Conservation (phyloP, 2,329 filamentous ascomycete genomes). For the Sclerotinia nivalis region DNA sequence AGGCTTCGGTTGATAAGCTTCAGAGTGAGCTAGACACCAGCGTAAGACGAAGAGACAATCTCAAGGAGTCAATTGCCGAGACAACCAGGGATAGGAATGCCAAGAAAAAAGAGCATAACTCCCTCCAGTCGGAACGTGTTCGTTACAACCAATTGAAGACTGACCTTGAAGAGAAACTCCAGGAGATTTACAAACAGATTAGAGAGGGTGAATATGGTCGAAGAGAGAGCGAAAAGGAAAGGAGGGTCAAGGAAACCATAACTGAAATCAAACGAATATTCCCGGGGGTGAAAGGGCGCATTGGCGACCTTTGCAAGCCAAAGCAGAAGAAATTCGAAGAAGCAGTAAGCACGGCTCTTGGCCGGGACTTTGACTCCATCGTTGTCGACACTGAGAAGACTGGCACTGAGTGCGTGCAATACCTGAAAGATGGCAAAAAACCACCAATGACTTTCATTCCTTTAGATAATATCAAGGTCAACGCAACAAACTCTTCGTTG, state of each 20-base stretch:
- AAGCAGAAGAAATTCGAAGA: slow-evolving; percentile 97
- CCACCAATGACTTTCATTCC: slow-evolving; percentile 93
- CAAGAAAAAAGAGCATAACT: slow-evolving; percentile 91
- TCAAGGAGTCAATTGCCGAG: slow-evolving; percentile 64
- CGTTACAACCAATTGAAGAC: slow-evolving; percentile 79
- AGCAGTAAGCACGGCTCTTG: slow-evolving; percentile 88
- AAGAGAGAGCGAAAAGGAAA: slow-evolving; percentile 81
- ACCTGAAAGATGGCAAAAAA: slow-evolving; percentile 85
- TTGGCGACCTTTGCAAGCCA: slow-evolving; percentile 89
- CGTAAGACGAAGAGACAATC: slow-evolving; percentile 64
- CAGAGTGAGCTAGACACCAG: slow-evolving; percentile 70
- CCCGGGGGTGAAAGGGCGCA: slow-evolving; percentile 84
- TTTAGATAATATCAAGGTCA: slow-evolving; percentile 95
- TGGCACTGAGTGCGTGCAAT: slow-evolving; percentile 89
- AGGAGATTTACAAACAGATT: slow-evolving; percentile 78
- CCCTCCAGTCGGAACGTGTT: slow-evolving; percentile 78
- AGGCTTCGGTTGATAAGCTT: slow-evolving; percentile 72
- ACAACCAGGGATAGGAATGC: slow-evolving; percentile 75
- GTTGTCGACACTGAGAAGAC: slow-evolving; percentile 95
- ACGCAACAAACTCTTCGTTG: slow-evolving; percentile 82
- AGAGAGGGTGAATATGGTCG: slow-evolving; percentile 81
- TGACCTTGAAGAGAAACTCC: slow-evolving; percentile 89
- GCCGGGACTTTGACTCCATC: slow-evolving; percentile 89
- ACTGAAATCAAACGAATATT: slow-evolving; percentile 86
- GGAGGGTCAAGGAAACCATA: slow-evolving; percentile 77